phyloP scores from a whole-genome alignment of 352 stramenopile species.

The Globisporangium takayamanum region DNA sequence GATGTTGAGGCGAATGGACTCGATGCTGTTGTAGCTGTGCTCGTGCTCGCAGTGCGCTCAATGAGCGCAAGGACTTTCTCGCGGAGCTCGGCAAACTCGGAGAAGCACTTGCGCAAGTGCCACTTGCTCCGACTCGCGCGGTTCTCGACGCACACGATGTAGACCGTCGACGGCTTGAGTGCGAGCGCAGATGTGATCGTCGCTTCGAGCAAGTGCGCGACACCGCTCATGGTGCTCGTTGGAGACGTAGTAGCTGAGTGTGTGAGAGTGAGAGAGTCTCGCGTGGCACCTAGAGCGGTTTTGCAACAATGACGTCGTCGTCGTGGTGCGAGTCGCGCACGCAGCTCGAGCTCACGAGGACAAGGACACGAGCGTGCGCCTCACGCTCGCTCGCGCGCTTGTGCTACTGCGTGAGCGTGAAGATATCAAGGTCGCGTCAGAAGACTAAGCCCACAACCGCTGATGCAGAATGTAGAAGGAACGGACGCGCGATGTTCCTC shows the following conservation, averaged over 20 bases:
- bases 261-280: not conserved
- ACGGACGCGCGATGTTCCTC: too few relatives aligned
- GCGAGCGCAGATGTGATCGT: constrained; percentile 60
- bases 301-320: constrained; percentile 7
- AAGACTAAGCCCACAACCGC: too few relatives aligned
- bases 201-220: constrained; percentile 42
- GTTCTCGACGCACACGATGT: constrained; percentile 62
- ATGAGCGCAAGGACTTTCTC: constrained; percentile 61
- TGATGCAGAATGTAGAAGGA: too few relatives aligned
- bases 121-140: constrained; percentile 31
- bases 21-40: not conserved
- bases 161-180: constrained; percentile 70
- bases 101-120: constrained; percentile 67
- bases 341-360: not conserved
- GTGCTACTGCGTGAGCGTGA: too few relatives aligned
- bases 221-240: constrained; percentile 24
- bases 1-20: not conserved
- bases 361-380: not conserved
- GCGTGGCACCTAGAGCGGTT: constrained; percentile 1
- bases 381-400: too few relatives aligned
- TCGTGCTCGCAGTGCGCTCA: constrained; percentile 25
- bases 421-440: too few relatives aligned
- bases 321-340: not conserved
- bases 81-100: constrained; percentile 67
- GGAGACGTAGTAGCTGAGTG: not conserved